Conservation (phyloP, 352 stramenopile species). For the Aphanomyces euteiches region DNA sequence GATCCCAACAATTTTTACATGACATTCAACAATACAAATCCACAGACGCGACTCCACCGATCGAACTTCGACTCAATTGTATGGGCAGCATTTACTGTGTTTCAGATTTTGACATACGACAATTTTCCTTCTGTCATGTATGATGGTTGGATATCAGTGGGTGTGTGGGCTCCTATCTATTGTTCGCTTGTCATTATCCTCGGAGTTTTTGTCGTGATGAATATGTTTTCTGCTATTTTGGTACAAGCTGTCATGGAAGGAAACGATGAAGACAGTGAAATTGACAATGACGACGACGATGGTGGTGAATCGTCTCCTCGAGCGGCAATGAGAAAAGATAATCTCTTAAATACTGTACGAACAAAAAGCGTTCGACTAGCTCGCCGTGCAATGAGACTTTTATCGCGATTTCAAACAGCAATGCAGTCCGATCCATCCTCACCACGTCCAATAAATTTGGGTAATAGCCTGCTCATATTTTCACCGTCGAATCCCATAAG, state of each 20-base stretch:
- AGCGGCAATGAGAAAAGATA: too few species aligned
- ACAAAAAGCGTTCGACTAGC: too few species aligned
- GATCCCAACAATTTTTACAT: conserved; percentile 58
- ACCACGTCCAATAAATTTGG: neutral
- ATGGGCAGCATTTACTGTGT: conserved; percentile 76
- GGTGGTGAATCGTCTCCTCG: conserved; percentile 23
- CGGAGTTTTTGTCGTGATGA: conserved; percentile 88
- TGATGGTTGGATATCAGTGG: conserved; percentile 34
- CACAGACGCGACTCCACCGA: conserved; percentile 41
- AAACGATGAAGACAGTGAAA: conserved; percentile 37
- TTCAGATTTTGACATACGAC: conserved; percentile 91
- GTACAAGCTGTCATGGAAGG: conserved; percentile 39
- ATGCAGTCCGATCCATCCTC: too few species aligned
- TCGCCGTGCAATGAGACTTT: too few species aligned
- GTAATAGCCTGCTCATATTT: conserved; percentile 51
- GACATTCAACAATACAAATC: conserved; percentile 34
- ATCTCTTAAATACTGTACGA: too few species aligned
- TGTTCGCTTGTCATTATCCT: conserved; percentile 84
- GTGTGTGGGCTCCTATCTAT: conserved; percentile 29
- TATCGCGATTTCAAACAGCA: too few species aligned
- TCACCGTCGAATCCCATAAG: conserved; percentile 42
- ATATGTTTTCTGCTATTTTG: conserved; percentile 91
- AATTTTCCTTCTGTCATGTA: conserved; percentile 96
- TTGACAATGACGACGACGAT: conserved; percentile 45
- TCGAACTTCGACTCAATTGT: conserved; percentile 88